Percentiles rank a stretch among this genome's conserved stretches.
Conservation (phyloP, 202 grass and related monocot genomes). For the Bolboschoenoplectus hybrid region DNA sequence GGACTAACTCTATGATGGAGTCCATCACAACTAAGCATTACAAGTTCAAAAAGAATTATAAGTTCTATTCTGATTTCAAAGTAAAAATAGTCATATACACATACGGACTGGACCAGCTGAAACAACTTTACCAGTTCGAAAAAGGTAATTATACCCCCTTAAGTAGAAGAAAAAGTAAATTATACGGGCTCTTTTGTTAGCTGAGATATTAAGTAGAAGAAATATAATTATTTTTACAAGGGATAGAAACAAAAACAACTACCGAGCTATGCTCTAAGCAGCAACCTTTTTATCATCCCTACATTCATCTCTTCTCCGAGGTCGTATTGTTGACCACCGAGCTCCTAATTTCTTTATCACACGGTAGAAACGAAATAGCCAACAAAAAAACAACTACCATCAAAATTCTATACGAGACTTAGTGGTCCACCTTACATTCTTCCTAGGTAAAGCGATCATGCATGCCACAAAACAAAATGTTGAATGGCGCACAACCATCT, state of each 20-base stretch:
- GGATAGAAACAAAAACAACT: background rate
- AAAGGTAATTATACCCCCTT: background rate
- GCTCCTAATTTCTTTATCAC: slow-evolving; percentile 19
- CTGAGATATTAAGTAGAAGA: background rate
- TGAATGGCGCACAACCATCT: background rate
- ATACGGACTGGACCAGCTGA: background rate
- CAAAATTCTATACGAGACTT: slow-evolving; percentile 14
- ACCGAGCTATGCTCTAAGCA: slow-evolving; percentile 11
- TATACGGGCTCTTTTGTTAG: background rate
- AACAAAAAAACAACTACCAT: background rate
- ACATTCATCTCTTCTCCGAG: background rate
- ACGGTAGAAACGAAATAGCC: slow-evolving; percentile 21
- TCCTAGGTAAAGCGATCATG: background rate
- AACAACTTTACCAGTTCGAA: background rate
- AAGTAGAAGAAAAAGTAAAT: background rate
- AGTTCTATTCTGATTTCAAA: background rate
- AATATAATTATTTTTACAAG: slow-evolving; percentile 21
- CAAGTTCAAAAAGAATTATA: background rate
- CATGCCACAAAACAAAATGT: background rate
- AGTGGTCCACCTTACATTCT: background rate
- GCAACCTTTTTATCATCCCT: background rate
- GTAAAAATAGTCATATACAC: background rate
- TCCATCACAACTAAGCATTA: background rate
- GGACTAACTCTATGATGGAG: background rate
- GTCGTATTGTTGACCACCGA: background rate